Evolutionary conservation across 2,329 filamentous ascomycete species (phyloP).

Genomic region (Penicillium griseofulvum): DNA sequence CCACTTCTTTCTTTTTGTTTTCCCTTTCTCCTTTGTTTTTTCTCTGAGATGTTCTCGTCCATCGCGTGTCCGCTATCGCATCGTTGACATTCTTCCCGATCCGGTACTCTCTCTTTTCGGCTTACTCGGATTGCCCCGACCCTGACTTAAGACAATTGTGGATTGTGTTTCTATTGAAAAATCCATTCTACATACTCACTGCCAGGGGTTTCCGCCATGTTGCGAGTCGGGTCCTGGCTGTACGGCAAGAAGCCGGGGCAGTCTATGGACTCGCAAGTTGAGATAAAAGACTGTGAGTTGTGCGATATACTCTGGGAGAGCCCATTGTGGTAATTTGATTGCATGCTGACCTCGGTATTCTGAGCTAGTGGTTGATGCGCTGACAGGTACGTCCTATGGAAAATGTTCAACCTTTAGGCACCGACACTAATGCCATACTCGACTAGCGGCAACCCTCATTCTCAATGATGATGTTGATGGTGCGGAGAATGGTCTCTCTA

Average conservation of each 20-base stretch:
- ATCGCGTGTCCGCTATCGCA: slow-evolving; percentile 19
- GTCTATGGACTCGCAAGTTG: slow-evolving; percentile 57
- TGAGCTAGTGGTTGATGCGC: slow-evolving; percentile 39
- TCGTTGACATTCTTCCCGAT: slow-evolving; percentile 29
- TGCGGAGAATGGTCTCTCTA: slow-evolving; percentile 70
- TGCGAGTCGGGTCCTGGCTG: slow-evolving; percentile 46
- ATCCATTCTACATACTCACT: not conserved
- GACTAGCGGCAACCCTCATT: slow-evolving; percentile 64
- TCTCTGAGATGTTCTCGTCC: slow-evolving; percentile 23
- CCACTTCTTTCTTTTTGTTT: slow-evolving; percentile 7
- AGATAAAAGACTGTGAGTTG: slow-evolving; percentile 50
- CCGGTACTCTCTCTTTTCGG: slow-evolving; percentile 15
- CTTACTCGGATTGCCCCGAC: slow-evolving; percentile 6
- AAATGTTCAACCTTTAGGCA: not conserved
- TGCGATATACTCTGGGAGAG: slow-evolving; percentile 19
- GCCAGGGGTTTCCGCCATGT: slow-evolving; percentile 28
- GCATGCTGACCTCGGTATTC: slow-evolving; percentile 19
- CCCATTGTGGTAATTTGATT: not conserved
- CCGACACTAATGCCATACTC: slow-evolving; percentile 4
- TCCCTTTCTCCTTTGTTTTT: slow-evolving; percentile 6
- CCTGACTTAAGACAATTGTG: not conserved
- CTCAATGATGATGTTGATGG: slow-evolving; percentile 88
- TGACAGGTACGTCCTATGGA: slow-evolving; percentile 39
- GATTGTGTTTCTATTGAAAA: not conserved
- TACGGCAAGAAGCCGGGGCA: slow-evolving; percentile 47